Conservation (phyloP, 2,329 filamentous ascomycete species). For the Clonostachys byssicola region DNA sequence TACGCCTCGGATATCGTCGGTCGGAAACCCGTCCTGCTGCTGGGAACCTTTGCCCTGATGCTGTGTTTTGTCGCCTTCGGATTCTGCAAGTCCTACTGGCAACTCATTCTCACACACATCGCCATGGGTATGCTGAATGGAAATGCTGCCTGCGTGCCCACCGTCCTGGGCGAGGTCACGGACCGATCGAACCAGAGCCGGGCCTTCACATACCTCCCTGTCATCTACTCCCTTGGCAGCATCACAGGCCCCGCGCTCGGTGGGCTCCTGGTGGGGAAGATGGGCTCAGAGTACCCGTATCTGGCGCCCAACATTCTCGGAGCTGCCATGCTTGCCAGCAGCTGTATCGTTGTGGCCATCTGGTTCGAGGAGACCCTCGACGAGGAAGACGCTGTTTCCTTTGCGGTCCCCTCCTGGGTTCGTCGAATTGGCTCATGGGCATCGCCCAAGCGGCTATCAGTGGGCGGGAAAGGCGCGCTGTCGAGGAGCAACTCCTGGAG, state of each 20-base stretch:
- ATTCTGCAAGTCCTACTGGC: slow-evolving; percentile 77
- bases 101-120: slow-evolving; percentile 80
- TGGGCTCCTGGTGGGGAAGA: slow-evolving; percentile 69
- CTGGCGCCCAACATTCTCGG: slow-evolving; percentile 79
- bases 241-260: slow-evolving; percentile 93
- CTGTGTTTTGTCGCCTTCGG: slow-evolving; percentile 82
- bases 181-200: slow-evolving; percentile 91
- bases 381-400: slow-evolving; percentile 13
- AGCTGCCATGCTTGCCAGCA: slow-evolving; percentile 65
- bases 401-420: slow-evolving; percentile 3
- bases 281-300: slow-evolving; percentile 69
- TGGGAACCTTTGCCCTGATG: slow-evolving; percentile 79
- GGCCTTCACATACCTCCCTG: slow-evolving; percentile 90
- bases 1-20: slow-evolving; percentile 61
- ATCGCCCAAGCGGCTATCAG: slow-evolving; percentile 18
- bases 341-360: slow-evolving; percentile 69
- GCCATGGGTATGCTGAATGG: slow-evolving; percentile 93
- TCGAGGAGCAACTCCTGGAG: slow-evolving; percentile 27
- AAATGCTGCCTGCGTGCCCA: slow-evolving; percentile 91
- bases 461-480: not conserved
- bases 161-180: slow-evolving; percentile 90
- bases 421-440: slow-evolving; percentile 26
- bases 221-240: slow-evolving; percentile 92
- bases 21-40: slow-evolving; percentile 69
- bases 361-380: slow-evolving; percentile 78